These are phyloP conservation scores for Talaromyces borbonicus DNA, from an alignment of 495 filamentous ascomycete genomes.

Conservation along the genomic window DNA sequence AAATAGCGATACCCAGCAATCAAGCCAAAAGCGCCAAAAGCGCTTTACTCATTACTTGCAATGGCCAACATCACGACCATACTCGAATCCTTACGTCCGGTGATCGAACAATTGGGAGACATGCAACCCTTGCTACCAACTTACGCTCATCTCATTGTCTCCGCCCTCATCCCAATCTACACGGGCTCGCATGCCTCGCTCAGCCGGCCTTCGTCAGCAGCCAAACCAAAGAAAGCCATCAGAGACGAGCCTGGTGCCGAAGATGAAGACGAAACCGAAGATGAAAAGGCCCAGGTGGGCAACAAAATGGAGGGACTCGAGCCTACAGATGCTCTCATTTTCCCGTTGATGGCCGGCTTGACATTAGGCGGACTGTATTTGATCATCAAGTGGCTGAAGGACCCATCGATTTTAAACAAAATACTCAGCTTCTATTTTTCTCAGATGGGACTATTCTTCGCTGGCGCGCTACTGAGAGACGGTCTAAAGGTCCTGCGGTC, in stretches of 20 bases:
- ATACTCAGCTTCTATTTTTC: slow-evolving; percentile 82
- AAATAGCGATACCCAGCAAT: background rate
- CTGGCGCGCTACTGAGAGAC: slow-evolving; percentile 62
- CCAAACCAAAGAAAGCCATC: slow-evolving; percentile 43
- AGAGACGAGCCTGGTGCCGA: slow-evolving; percentile 46
- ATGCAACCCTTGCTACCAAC: slow-evolving; percentile 50
- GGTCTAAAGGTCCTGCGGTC: slow-evolving; percentile 50
- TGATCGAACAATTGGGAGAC: slow-evolving; percentile 39
- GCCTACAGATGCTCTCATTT: slow-evolving; percentile 75
- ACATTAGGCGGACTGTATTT: slow-evolving; percentile 74
- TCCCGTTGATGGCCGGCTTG: slow-evolving; percentile 70
- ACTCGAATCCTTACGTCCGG: slow-evolving; percentile 37
- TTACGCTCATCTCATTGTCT: slow-evolving; percentile 55
- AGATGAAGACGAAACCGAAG: slow-evolving; percentile 43
- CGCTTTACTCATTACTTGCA: slow-evolving; percentile 2
- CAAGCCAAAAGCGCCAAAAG: slow-evolving; percentile 2
- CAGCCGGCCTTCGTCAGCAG: slow-evolving; percentile 69
- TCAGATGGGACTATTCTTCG: slow-evolving; percentile 62
- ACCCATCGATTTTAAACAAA: slow-evolving; percentile 72
- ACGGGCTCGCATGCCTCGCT: slow-evolving; percentile 62
- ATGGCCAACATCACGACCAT: slow-evolving; percentile 38
- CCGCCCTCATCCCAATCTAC: slow-evolving; percentile 65
- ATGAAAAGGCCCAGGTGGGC: slow-evolving; percentile 16
- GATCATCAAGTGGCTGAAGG: slow-evolving; percentile 79
- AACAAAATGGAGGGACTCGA: slow-evolving; percentile 65